These are phyloP conservation scores for Withania somnifera DNA, from an alignment of 305 asterid genomes.

Conservation along the genomic window DNA sequence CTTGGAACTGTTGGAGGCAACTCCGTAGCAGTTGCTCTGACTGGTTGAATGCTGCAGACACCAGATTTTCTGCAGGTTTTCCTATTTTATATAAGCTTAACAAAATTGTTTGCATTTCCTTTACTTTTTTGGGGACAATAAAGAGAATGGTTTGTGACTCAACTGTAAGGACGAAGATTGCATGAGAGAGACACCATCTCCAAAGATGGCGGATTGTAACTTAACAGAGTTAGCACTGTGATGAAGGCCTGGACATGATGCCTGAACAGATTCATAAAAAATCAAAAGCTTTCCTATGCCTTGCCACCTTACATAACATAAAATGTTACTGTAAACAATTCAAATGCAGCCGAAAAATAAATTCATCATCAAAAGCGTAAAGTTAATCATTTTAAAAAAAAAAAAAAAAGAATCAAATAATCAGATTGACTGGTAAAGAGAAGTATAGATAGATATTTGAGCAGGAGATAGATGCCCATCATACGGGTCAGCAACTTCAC, in stretches of 20 bases:
- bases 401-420: no score
- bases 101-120: background rate
- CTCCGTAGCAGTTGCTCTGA: conserved; percentile 79
- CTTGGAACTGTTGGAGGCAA: conserved; percentile 65
- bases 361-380: background rate
- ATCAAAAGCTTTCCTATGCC: background rate
- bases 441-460: no score
- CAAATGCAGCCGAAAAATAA: background rate
- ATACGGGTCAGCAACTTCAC: no score
- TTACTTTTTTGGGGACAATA: background rate
- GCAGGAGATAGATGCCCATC: no score
- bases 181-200: conserved; percentile 27
- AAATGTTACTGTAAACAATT: background rate
- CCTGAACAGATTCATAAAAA: background rate
- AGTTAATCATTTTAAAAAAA: no score
- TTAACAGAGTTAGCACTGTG: background rate
- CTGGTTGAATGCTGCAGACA: conserved; percentile 33
- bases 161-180: conserved; percentile 44
- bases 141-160: conserved; percentile 19
- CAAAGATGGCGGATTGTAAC: conserved; percentile 26
- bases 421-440: no score
- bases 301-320: no score
- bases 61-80: conserved; percentile 29
- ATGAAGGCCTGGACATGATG: background rate
- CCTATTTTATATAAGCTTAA: background rate